phyloP scores from a whole-genome alignment of 129 eudicot species.

The Glebionis coronaria region DNA sequence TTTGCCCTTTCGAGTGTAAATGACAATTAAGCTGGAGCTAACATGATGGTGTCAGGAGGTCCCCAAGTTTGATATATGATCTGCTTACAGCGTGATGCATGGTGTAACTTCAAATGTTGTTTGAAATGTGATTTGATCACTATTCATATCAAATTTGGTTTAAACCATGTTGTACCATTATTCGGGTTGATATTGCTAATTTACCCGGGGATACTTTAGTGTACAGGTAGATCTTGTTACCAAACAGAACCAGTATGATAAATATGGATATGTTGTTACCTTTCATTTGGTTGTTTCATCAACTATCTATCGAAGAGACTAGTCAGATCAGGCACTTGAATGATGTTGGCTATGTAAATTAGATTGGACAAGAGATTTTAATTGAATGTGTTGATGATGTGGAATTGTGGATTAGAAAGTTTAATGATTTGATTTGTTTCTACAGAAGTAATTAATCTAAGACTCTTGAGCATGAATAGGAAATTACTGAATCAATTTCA shows the following conservation, averaged over 20 bases:
- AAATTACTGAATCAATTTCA: too few species aligned
- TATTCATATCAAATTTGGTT: not conserved
- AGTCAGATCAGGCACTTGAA: constrained; percentile 58
- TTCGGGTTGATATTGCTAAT: not conserved
- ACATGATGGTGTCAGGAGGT: not conserved
- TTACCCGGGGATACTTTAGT: not conserved
- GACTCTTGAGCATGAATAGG: too few species aligned
- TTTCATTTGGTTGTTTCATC: not conserved
- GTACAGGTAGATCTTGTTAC: not conserved
- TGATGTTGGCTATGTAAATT: not conserved
- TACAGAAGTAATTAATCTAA: too few species aligned
- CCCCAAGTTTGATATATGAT: constrained; percentile 16
- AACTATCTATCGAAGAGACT: not conserved
- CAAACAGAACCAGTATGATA: not conserved
- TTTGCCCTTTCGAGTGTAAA: not conserved
- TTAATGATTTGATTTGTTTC: too few species aligned
- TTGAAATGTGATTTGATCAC: not conserved
- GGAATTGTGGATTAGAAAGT: too few species aligned
- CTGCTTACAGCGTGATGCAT: not conserved
- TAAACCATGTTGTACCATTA: too few species aligned
- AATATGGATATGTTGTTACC: not conserved
- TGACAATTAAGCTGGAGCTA: not conserved
- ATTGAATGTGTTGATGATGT: too few species aligned
- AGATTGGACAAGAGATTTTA: too few species aligned
- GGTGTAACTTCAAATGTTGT: not conserved